Base-by-base conservation (phyloP, 2,329 filamentous ascomycete species). In the Neopestalotiopsis rosae region DNA sequence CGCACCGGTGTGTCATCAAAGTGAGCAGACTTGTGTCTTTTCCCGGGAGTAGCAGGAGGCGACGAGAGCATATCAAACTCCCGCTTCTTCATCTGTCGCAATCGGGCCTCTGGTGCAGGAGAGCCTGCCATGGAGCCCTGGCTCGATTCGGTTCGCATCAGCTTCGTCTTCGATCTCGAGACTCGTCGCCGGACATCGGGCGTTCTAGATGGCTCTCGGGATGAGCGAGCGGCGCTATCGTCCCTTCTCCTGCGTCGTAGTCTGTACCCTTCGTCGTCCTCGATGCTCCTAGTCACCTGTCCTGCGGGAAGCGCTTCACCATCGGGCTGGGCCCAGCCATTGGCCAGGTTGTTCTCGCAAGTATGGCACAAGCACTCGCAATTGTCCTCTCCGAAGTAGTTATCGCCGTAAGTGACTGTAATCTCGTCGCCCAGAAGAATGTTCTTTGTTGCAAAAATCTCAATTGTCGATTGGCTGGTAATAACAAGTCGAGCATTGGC, bases 331-430 rank as follows among this genome's bases (percentile, higher is more conserved):
- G 89, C 87, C 97, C 97, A 99, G 1, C 96, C 96, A 78, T 98
- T 98, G 66, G 87, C 86, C 68, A 89, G 83, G 3, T 86, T 83
- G 28, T 87, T 85, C 81, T 99, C 96, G 79, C 96, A 99, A 0
- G 93, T 96, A 74, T 88, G 87, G 79, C 96, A 99, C 1, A 99
- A 84, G 78, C 96, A 99, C 78, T 99, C 96, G 79, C 94, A 95
- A 74, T 99, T 99, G 78, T 95, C 90, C 59, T 94, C 91, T 2
- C 96, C 96, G 82, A 99, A 99, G 79, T 99, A 99, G 77, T 94
- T 94, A 20, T 97, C 94, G 30, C 95, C 94, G 76, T 99, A 99
- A 0, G 92, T 95, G 0, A 99, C 96, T 0, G 96, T 99, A 69
- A 99, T 97, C 79, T 99, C 96, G 70, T 99, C 95, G 3, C 95